These are phyloP conservation scores for Collybia sp. DNA, from an alignment of 768 basidiomycete species.

Conservation along the genomic window DNA sequence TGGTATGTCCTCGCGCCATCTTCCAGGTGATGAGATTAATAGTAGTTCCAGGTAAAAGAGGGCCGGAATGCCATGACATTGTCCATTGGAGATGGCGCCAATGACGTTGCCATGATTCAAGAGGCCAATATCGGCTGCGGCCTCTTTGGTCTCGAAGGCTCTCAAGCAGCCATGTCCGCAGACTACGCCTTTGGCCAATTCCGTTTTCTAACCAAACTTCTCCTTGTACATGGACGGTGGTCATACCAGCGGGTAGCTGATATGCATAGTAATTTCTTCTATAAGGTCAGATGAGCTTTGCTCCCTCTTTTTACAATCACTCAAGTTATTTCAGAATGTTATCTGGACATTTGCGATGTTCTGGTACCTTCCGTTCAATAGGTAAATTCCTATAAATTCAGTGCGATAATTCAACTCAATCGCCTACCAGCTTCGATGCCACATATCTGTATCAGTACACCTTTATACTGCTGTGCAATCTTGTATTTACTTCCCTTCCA, in stretches of 20 bases:
- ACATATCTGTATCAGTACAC: slow-evolving; percentile 96
- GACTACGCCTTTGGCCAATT: slow-evolving; percentile 99
- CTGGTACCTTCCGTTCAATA: slow-evolving; percentile 90
- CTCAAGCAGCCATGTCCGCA: slow-evolving; percentile 98
- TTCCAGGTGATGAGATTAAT: slow-evolving; percentile 5
- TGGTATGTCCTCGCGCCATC: slow-evolving; percentile 42
- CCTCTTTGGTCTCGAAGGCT: slow-evolving; percentile 89
- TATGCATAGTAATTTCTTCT: slow-evolving; percentile 98
- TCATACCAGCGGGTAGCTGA: slow-evolving; percentile 94
- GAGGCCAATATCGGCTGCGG: slow-evolving; percentile 99
- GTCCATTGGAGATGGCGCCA: slow-evolving; percentile 95
- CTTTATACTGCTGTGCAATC: slow-evolving; percentile 87
- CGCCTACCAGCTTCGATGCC: slow-evolving; percentile 70
- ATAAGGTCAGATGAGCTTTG: slow-evolving; percentile 61
- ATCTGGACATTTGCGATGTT: slow-evolving; percentile 94
- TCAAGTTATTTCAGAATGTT: slow-evolving; percentile 53
- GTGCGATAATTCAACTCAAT: slow-evolving; percentile 1
- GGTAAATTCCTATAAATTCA: slow-evolving; percentile 35
- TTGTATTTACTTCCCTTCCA: slow-evolving; percentile 91
- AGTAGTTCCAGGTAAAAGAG: slow-evolving; percentile 73
- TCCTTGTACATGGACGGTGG: slow-evolving; percentile 95
- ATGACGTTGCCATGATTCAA: slow-evolving; percentile 99
- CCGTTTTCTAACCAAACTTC: slow-evolving; percentile 84
- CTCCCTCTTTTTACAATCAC: background rate
- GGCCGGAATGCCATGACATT: slow-evolving; percentile 95